A percentile compares a stretch with the other conserved stretches of the same genome.
phyloP scores from a whole-genome alignment of 305 asterid genomes.

The Withania somnifera region DNA sequence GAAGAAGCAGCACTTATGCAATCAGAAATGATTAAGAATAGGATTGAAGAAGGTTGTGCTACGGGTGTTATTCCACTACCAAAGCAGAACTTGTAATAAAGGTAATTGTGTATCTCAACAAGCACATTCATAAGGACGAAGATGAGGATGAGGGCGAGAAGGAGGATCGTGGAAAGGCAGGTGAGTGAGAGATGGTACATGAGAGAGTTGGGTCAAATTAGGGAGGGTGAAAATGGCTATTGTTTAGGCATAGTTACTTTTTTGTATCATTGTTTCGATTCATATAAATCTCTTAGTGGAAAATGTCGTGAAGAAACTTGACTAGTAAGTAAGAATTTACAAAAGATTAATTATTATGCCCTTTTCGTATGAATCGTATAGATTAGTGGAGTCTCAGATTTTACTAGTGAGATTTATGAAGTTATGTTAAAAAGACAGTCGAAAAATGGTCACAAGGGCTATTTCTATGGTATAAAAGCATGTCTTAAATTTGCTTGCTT shows the following conservation, averaged over 20 bases:
- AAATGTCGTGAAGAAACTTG: too few relatives aligned
- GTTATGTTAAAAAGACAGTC: not conserved
- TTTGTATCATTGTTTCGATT: not conserved
- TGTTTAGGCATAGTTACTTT: not conserved
- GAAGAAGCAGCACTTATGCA: not conserved
- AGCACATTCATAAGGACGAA: not conserved
- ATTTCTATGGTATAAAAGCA: not conserved
- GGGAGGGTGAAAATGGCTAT: not conserved
- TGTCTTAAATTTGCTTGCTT: not conserved
- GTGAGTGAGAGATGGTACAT: not conserved
- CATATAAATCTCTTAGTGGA: too few relatives aligned
- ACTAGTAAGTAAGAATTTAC: not conserved
- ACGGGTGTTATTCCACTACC: not conserved
- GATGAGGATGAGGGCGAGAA: not conserved
- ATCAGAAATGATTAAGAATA: conserved; percentile 3
- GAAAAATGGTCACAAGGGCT: not conserved
- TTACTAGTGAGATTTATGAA: not conserved
- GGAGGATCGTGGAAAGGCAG: not conserved
- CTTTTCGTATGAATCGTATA: not conserved
- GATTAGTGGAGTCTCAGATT: not conserved
- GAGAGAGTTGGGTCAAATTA: not conserved
- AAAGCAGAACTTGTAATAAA: not conserved
- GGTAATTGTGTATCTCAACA: not conserved
- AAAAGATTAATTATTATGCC: not conserved
- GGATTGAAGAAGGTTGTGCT: conserved; percentile 2